A percentile compares a stretch with the other conserved stretches of the same genome.
Evolutionary conservation across 257 asterid genomes (phyloP).

Genomic region (Perilla frutescens): DNA sequence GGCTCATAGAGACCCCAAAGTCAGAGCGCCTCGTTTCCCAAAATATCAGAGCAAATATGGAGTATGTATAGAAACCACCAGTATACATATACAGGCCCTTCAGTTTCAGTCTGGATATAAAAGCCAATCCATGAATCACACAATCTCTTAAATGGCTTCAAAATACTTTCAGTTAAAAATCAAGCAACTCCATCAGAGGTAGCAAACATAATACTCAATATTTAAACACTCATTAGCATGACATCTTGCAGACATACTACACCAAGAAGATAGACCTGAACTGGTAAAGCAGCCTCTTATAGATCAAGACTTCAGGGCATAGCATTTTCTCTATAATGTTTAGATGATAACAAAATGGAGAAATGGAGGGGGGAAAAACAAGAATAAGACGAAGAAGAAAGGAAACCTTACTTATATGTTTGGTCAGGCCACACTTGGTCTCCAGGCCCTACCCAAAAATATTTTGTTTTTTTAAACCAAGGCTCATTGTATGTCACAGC

Average conservation of each 20-base stretch:
- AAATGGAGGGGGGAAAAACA: neutral
- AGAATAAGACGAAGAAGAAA: neutral
- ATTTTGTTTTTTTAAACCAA: slow-evolving; percentile 77
- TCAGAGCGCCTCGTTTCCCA: slow-evolving; percentile 99
- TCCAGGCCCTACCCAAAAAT: slow-evolving; percentile 95
- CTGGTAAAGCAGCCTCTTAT: slow-evolving; percentile 5
- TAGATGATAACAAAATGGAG: slow-evolving; percentile 18
- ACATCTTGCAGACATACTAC: slow-evolving; percentile 2
- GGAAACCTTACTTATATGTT: slow-evolving; percentile 70
- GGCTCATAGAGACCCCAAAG: slow-evolving; percentile 97
- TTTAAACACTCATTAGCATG: slow-evolving; percentile 18
- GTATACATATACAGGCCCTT: slow-evolving; percentile 86
- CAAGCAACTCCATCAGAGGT: slow-evolving; percentile 16
- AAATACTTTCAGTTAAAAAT: slow-evolving; percentile 6
- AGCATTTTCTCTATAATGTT: slow-evolving; percentile 20
- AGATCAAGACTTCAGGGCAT: slow-evolving; percentile 30
- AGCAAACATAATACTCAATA: slow-evolving; percentile 7
- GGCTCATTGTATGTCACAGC: slow-evolving; percentile 92
- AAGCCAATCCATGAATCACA: slow-evolving; percentile 33
- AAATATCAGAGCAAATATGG: slow-evolving; percentile 90
- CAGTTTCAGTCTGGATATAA: slow-evolving; percentile 74
- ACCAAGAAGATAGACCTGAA: neutral
- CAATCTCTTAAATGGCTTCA: slow-evolving; percentile 8
- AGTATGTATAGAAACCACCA: slow-evolving; percentile 93
- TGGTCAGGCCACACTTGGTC: slow-evolving; percentile 94